phyloP scores from a whole-genome alignment of 305 asterid species.

The Solanum hybrid region DNA sequence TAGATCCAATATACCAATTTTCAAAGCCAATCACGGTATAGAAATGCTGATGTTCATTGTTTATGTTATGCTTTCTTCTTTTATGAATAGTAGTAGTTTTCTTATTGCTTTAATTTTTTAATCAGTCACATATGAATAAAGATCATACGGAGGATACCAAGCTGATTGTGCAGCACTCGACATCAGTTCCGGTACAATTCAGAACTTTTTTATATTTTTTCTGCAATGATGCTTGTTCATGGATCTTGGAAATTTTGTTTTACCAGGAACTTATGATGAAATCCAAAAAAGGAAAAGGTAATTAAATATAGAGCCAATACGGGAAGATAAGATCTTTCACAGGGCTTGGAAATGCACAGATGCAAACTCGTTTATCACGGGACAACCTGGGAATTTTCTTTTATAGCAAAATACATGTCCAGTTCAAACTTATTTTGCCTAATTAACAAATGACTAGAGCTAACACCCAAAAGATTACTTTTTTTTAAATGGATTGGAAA shows the following conservation, averaged over 20 bases:
- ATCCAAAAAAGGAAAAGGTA: not conserved
- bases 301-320: not conserved
- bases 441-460: not conserved
- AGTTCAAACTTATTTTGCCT: not conserved
- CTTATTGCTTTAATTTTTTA: conserved; percentile 4
- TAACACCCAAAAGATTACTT: not conserved
- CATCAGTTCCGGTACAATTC: conserved; percentile 66
- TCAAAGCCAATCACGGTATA: conserved; percentile 79
- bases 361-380: not conserved
- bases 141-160: conserved; percentile 87
- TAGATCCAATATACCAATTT: conserved; percentile 83
- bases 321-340: not conserved
- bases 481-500: not conserved
- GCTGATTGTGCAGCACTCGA: conserved; percentile 69
- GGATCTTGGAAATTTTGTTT: not conserved
- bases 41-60: conserved; percentile 8
- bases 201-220: conserved; percentile 3
- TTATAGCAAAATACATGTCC: not conserved
- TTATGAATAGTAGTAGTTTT: not conserved
- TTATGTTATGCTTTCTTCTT: not conserved
- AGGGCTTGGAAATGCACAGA: not conserved
- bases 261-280: not conserved
- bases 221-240: not conserved
- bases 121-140: conserved; percentile 94
- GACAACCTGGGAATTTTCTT: not conserved